phyloP scores from a whole-genome alignment of 2,329 filamentous ascomycete species.

The Aspergillus cejpii region DNA sequence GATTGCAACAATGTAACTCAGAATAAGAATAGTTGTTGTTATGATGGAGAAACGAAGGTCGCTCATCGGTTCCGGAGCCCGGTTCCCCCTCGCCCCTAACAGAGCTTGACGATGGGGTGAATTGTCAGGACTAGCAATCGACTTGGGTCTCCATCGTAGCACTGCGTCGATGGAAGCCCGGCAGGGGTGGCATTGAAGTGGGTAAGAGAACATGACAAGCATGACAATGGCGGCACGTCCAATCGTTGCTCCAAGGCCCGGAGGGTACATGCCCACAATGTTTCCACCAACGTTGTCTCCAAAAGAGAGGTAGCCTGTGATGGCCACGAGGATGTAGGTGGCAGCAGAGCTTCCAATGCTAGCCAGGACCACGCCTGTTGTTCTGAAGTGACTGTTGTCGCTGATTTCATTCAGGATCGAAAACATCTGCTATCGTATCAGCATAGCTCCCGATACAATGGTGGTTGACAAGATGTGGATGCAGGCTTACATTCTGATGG shows the following conservation, averaged over 20 bases:
- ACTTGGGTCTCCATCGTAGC: constrained; percentile 73
- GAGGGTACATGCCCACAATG: constrained; percentile 83
- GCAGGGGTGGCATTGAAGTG: constrained; percentile 91
- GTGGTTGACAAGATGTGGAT: not conserved
- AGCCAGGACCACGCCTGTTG: constrained; percentile 68
- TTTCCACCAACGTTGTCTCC: constrained; percentile 85
- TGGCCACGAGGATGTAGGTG: constrained; percentile 84
- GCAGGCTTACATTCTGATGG: constrained; percentile 77
- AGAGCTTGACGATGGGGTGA: constrained; percentile 43
- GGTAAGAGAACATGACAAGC: constrained; percentile 92
- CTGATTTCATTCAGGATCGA: constrained; percentile 93
- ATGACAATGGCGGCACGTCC: constrained; percentile 92
- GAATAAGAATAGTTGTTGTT: constrained; percentile 74
- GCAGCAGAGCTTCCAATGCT: constrained; percentile 84
- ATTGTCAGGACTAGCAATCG: constrained; percentile 34
- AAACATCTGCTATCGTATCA: constrained; percentile 66
- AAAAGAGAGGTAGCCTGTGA: constrained; percentile 94
- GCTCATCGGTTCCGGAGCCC: constrained; percentile 60
- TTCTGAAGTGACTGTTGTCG: constrained; percentile 71
- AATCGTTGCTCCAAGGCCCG: constrained; percentile 77
- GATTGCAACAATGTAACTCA: constrained; percentile 82
- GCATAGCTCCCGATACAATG: not conserved
- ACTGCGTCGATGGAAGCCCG: constrained; percentile 91
- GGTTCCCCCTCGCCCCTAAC: constrained; percentile 32
- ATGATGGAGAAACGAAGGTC: constrained; percentile 84